phyloP scores from a whole-genome alignment of 2,329 filamentous ascomycete genomes.

The Aspergillus persii region DNA sequence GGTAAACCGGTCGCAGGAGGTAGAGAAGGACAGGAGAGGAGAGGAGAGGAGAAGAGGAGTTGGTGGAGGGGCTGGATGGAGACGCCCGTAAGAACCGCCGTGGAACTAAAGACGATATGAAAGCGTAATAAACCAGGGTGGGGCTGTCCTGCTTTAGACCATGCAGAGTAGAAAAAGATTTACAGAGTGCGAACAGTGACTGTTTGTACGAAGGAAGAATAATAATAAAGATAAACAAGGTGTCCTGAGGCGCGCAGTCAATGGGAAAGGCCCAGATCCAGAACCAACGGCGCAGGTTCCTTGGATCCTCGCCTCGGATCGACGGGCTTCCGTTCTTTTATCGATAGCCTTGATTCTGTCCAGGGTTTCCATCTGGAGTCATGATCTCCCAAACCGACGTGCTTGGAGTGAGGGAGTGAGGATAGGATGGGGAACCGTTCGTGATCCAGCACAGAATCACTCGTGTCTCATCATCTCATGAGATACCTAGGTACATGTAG shows the following conservation, averaged over 20 bases:
- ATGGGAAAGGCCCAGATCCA: neutral
- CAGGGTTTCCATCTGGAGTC: too few species aligned
- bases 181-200: too few species aligned
- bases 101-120: constrained; percentile 11
- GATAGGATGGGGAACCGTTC: too few species aligned
- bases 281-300: neutral
- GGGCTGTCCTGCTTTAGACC: constrained; percentile 5
- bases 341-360: neutral
- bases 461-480: too few species aligned
- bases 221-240: neutral
- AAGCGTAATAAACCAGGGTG: constrained; percentile 10
- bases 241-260: too few species aligned
- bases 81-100: neutral
- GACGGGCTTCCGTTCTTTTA: neutral
- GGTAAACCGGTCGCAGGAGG: neutral
- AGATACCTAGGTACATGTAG: too few species aligned
- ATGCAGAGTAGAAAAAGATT: too few species aligned
- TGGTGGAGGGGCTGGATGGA: neutral
- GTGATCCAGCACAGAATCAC: too few species aligned
- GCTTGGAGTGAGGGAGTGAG: too few species aligned
- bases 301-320: constrained; percentile 4
- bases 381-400: too few species aligned
- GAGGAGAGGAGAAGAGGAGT: neutral
- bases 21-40: neutral
- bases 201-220: too few species aligned